A percentile compares a stretch with the other conserved stretches of the same genome.
Evolutionary conservation across 148 eudicot genomes (phyloP).

Genomic region (Persicaria maculosa): DNA sequence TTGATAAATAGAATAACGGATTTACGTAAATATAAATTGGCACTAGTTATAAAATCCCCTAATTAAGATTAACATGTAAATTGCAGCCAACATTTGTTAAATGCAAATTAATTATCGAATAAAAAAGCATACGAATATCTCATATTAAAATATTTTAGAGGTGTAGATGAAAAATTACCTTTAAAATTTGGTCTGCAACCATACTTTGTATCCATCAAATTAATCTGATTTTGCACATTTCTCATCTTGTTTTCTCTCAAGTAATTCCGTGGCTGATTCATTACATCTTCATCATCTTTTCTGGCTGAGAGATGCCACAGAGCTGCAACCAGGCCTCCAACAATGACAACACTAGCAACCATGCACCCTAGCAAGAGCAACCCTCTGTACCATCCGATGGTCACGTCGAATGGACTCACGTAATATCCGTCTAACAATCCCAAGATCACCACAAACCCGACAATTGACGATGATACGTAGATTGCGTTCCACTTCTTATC

Average conservation of each 20-base stretch:
- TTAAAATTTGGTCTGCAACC: conserved; percentile 69
- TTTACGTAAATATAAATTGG: no score
- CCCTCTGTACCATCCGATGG: conserved; percentile 75
- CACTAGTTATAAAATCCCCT: no score
- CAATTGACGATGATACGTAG: conserved; percentile 45
- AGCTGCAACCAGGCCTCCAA: conserved; percentile 65
- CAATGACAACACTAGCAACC: conserved; percentile 55
- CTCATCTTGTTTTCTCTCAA: conserved; percentile 13
- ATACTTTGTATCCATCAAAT: conserved; percentile 33
- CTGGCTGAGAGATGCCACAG: conserved; percentile 48
- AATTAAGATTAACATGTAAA: no score
- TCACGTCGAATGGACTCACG: conserved; percentile 39
- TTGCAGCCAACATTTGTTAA: no score
- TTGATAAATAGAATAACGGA: no score
- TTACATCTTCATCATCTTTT: not conserved
- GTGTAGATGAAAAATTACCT: conserved; percentile 31
- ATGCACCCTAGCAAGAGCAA: conserved; percentile 60
- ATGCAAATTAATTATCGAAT: no score
- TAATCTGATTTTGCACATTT: conserved; percentile 12
- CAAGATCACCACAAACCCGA: conserved; percentile 52
- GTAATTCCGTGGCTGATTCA: conserved; percentile 12
- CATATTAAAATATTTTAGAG: no score
- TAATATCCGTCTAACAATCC: conserved; percentile 43
- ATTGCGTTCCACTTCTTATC: conserved; percentile 63
- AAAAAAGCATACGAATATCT: no score